phyloP scores from a whole-genome alignment of 371 early-diverging fungal species.

The Lichtheimia hyalospora region DNA sequence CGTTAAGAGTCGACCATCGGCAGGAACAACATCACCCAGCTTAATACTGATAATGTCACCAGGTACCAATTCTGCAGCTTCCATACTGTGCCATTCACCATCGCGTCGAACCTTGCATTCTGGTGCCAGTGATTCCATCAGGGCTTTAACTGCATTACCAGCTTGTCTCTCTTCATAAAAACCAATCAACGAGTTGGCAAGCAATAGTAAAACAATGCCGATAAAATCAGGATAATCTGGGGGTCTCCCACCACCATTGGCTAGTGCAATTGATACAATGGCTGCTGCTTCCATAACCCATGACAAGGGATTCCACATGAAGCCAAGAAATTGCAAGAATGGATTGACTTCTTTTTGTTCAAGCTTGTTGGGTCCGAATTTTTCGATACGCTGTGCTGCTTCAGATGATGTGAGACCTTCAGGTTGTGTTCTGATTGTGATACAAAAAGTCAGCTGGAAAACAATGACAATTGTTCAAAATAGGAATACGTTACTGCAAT shows the following conservation, averaged over 20 bases:
- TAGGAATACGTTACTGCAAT: constrained; percentile 43
- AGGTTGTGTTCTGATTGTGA: constrained; percentile 47
- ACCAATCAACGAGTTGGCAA: constrained; percentile 86
- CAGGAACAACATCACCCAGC: constrained; percentile 81
- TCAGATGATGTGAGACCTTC: constrained; percentile 66
- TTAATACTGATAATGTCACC: constrained; percentile 76
- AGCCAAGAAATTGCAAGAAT: constrained; percentile 81
- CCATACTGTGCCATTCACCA: constrained; percentile 56
- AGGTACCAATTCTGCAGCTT: constrained; percentile 63
- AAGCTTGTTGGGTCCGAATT: constrained; percentile 69
- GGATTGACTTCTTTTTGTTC: constrained; percentile 80
- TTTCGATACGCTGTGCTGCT: constrained; percentile 59
- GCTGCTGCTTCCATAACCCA: constrained; percentile 83
- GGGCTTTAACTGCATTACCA: constrained; percentile 74
- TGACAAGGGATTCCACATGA: constrained; percentile 84
- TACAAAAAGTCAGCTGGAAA: too few species aligned
- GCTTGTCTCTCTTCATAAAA: constrained; percentile 83
- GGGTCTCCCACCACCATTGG: constrained; percentile 64
- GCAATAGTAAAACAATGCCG: constrained; percentile 75
- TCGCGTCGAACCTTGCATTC: constrained; percentile 69
- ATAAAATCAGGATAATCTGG: constrained; percentile 85
- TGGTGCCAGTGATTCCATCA: constrained; percentile 74
- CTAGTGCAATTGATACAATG: constrained; percentile 68
- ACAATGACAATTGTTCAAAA: too few species aligned
- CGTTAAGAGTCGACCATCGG: constrained; percentile 60